phyloP scores from a whole-genome alignment of 306 rosid genomes.

The Castanea crenata region DNA sequence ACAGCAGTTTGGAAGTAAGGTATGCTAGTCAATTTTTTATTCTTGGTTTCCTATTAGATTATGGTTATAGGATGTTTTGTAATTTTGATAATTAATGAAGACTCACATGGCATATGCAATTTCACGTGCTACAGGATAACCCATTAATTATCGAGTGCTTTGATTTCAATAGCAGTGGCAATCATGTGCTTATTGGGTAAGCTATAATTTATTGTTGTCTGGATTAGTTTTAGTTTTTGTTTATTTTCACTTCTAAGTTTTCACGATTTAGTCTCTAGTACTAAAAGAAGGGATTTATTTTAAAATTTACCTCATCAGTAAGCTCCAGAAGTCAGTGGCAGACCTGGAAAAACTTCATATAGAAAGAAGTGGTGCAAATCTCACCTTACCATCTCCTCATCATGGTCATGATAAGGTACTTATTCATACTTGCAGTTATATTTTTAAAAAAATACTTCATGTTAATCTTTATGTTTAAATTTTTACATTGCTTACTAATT shows the following conservation, averaged over 20 bases:
- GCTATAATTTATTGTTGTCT: slow-evolving; percentile 2
- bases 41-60: neutral
- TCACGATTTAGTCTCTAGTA: neutral
- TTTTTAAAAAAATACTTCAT: neutral
- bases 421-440: slow-evolving; percentile 9
- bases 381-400: slow-evolving; percentile 41
- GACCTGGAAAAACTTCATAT: slow-evolving; percentile 58
- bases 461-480: neutral
- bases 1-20: slow-evolving; percentile 82
- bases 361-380: slow-evolving; percentile 48
- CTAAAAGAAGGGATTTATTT: neutral
- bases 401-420: slow-evolving; percentile 58
- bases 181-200: slow-evolving; percentile 80
- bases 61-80: neutral
- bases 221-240: neutral
- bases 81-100: slow-evolving; percentile 3
- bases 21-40: slow-evolving; percentile 28
- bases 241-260: neutral
- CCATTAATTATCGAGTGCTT: slow-evolving; percentile 83
- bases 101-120: neutral
- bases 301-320: slow-evolving; percentile 39
- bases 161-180: slow-evolving; percentile 79
- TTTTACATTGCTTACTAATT: neutral
- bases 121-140: slow-evolving; percentile 52
- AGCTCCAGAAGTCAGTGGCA: slow-evolving; percentile 63